Conservation (phyloP, 768 basidiomycete genomes). For the Chlorophyllum brunneum region DNA sequence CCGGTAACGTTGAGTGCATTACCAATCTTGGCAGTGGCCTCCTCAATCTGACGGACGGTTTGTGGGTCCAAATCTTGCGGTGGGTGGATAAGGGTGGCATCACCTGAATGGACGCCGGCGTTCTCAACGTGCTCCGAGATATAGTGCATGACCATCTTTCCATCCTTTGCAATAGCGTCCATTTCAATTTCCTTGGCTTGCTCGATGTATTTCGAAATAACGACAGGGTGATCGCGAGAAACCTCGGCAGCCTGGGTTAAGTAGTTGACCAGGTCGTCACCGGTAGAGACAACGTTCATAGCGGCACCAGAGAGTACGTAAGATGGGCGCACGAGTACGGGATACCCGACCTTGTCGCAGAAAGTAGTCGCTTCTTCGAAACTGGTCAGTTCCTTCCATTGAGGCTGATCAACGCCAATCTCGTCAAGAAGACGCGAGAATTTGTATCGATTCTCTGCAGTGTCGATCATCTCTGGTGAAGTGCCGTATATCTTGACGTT, state of each 20-base stretch:
- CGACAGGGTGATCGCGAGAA: slow-evolving; percentile 85
- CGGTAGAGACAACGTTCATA: slow-evolving; percentile 98
- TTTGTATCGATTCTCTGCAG: slow-evolving; percentile 98
- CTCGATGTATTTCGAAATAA: slow-evolving; percentile 99
- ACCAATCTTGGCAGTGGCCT: slow-evolving; percentile 96
- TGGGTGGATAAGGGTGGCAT: slow-evolving; percentile 96
- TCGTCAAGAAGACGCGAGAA: slow-evolving; percentile 97
- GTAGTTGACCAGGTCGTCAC: slow-evolving; percentile 87
- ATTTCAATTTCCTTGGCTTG: slow-evolving; percentile 99
- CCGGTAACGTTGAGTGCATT: slow-evolving; percentile 97
- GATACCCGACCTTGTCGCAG: slow-evolving; percentile 91
- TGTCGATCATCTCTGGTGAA: slow-evolving; percentile 99
- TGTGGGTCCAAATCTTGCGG: slow-evolving; percentile 97
- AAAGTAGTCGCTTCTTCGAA: slow-evolving; percentile 85
- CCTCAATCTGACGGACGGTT: slow-evolving; percentile 93
- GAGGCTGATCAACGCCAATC: slow-evolving; percentile 97
- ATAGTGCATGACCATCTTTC: slow-evolving; percentile 99
- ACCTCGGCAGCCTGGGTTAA: slow-evolving; percentile 94
- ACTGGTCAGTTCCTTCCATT: slow-evolving; percentile 95
- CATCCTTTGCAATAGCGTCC: slow-evolving; percentile 97
- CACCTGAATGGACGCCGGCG: slow-evolving; percentile 97
- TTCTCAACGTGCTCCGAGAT: slow-evolving; percentile 99
- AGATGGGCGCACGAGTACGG: slow-evolving; percentile 94
- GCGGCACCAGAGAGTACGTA: slow-evolving; percentile 99
- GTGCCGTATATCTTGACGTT: slow-evolving; percentile 99